Evolutionary conservation across 495 filamentous ascomycete species (phyloP), one percentile per base, ranked within the genome.

Genomic region (Aspergillus heteromorphus): DNA sequence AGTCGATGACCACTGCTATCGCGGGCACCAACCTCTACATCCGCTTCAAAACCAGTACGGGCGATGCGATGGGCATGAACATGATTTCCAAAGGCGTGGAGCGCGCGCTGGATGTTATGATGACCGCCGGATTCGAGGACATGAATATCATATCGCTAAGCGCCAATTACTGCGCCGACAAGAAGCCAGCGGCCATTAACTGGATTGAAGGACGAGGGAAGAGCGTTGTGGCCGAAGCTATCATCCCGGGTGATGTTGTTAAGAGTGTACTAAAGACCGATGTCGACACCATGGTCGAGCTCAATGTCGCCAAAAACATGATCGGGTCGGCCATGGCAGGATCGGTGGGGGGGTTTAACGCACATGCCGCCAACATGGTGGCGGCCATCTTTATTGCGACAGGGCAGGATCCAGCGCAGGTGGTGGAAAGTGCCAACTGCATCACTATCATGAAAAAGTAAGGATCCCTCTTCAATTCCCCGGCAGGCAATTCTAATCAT

Each of bases 1-100:
- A 92, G 61, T 77, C 70, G 25, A 85, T 95, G 77, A 95, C 92
- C 73, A 90, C 89, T 17, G 82, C 90, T 14, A 74, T 95, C 23
- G 91, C 91, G 1, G 91, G 91, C 31, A 93, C 87, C 6, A 85
- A 95, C 65, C 82, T 96, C 5, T 96, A 90, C 66, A 88, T 95
- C 53, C 85, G 91, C 20, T 95, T 96, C 81, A 91, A 91, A 75
- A 92, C 91, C 0, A 95, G 89, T 8, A 96, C 91, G 4, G 91
- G 91, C 49, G 91, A 96, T 64, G 91, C 91, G 21, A 96, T 96
- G 91, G 91, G 91, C 43, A 96, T 96, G 91, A 96, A 96, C 77
- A 96, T 96, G 91, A 96, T 96, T 56, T 93, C 88, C 40, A 96
- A 96, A 74, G 91, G 91, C 59, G 89, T 92, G 23, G 91, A 96